Evolutionary conservation across 352 stramenopile species (phyloP).

Genomic region (Blastocystis sp.): DNA sequence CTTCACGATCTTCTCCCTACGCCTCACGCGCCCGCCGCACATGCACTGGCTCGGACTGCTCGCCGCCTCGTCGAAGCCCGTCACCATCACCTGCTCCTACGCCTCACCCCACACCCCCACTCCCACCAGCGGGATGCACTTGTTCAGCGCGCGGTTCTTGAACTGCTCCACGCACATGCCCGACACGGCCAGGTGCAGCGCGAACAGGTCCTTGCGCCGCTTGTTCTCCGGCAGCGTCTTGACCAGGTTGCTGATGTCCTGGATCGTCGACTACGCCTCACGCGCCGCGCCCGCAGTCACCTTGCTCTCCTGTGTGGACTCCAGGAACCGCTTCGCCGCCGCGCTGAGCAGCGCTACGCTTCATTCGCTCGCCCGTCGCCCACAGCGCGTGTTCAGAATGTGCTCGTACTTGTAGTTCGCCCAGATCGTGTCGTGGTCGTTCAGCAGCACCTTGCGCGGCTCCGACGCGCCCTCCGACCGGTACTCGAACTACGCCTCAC

Average conservation of each 20-base stretch:
- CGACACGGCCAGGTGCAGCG: neutral
- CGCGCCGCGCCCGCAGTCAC: neutral
- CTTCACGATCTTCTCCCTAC: constrained; percentile 26
- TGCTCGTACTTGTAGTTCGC: constrained; percentile 16
- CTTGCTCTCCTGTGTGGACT: constrained; percentile 16
- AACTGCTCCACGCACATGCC: constrained; percentile 24
- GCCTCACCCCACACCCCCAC: neutral
- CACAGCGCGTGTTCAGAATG: constrained; percentile 14
- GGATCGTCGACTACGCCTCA: constrained; percentile 5
- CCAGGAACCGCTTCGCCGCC: constrained; percentile 3
- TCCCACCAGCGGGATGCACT: constrained; percentile 1
- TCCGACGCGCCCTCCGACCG: neutral
- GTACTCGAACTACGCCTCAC: constrained; percentile 35
- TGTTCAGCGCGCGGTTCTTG: neutral
- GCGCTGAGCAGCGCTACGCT: neutral
- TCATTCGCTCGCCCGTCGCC: neutral
- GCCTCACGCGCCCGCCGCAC: neutral
- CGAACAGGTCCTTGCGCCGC: constrained; percentile 26
- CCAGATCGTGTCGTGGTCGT: constrained; percentile 32
- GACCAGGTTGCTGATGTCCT: constrained; percentile 45
- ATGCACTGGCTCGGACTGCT: neutral
- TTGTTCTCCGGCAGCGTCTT: constrained; percentile 48
- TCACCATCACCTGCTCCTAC: constrained; percentile 45
- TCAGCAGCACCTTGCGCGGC: constrained; percentile 23
- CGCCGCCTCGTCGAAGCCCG: constrained; percentile 23